phyloP scores from a whole-genome alignment of 2,329 filamentous ascomycete species.

The Colletotrichum endophyticum region DNA sequence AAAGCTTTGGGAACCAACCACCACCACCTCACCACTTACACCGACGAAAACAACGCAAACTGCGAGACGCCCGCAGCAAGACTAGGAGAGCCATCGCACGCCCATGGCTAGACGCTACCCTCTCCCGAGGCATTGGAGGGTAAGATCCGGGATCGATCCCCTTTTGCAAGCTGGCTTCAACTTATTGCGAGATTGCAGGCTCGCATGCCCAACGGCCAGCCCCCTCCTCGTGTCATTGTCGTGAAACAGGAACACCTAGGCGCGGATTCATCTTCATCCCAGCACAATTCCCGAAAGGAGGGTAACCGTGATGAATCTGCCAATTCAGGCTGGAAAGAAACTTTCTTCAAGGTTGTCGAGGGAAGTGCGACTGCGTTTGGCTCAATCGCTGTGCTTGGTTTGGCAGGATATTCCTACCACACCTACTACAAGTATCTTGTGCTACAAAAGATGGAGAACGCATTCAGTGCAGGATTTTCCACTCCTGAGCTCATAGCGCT shows the following conservation, averaged over 20 bases:
- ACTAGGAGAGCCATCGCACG: neutral
- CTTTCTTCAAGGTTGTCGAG: slow-evolving; percentile 68
- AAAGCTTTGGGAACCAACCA: neutral
- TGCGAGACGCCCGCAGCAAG: neutral
- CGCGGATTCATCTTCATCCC: neutral
- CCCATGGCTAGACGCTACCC: neutral
- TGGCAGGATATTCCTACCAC: slow-evolving; percentile 80
- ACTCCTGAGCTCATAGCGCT: slow-evolving; percentile 82
- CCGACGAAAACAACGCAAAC: neutral
- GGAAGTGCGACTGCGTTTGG: slow-evolving; percentile 77
- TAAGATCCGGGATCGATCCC: neutral
- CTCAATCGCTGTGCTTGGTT: slow-evolving; percentile 73
- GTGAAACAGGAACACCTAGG: neutral
- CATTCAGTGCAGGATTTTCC: slow-evolving; percentile 90
- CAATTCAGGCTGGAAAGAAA: neutral
- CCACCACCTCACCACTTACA: neutral
- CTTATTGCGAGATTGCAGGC: neutral
- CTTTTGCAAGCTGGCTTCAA: neutral
- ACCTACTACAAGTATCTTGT: slow-evolving; percentile 88
- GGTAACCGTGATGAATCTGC: neutral
- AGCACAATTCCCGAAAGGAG: neutral
- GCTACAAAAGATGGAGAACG: slow-evolving; percentile 86
- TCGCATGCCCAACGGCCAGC: neutral
- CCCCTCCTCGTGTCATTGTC: neutral
- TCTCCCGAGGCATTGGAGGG: neutral